These are phyloP conservation scores for Dendrobium chrysotoxum DNA, from an alignment of 106 monocot genomes.

Conservation along the genomic window DNA sequence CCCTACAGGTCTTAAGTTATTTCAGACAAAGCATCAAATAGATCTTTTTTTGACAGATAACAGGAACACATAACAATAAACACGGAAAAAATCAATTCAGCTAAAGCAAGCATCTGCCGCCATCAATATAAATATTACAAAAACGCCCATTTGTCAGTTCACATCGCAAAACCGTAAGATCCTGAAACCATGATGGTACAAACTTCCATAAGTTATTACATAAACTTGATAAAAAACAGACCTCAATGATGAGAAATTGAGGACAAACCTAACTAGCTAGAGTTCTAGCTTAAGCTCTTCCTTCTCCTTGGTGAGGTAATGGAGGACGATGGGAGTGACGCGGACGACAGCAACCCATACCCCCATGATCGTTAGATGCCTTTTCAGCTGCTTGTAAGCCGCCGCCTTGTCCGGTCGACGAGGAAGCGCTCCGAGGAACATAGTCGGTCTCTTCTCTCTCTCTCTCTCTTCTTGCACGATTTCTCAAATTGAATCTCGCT, in stretches of 20 bases:
- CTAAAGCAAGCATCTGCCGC: background rate
- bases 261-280: slow-evolving; percentile 8
- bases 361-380: slow-evolving; percentile 62
- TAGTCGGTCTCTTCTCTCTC: slow-evolving; percentile 12
- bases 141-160: background rate
- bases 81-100: background rate
- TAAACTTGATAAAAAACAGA: background rate
- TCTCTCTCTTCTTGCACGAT: background rate
- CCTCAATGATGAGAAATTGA: background rate
- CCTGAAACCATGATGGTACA: background rate
- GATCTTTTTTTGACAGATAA: background rate
- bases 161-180: background rate
- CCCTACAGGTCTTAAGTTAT: background rate
- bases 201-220: background rate
- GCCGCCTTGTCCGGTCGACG: slow-evolving; percentile 84
- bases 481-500: background rate
- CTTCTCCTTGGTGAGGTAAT: slow-evolving; percentile 58
- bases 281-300: slow-evolving; percentile 80
- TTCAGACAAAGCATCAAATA: background rate
- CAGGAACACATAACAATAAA: background rate
- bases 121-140: background rate
- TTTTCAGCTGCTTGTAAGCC: slow-evolving; percentile 84
- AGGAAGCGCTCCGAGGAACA: slow-evolving; percentile 77
- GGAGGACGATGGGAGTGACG: slow-evolving; percentile 75
- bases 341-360: slow-evolving; percentile 60